phyloP scores from a whole-genome alignment of 169 alveolate genomes.

The Nephromyces sp. region DNA sequence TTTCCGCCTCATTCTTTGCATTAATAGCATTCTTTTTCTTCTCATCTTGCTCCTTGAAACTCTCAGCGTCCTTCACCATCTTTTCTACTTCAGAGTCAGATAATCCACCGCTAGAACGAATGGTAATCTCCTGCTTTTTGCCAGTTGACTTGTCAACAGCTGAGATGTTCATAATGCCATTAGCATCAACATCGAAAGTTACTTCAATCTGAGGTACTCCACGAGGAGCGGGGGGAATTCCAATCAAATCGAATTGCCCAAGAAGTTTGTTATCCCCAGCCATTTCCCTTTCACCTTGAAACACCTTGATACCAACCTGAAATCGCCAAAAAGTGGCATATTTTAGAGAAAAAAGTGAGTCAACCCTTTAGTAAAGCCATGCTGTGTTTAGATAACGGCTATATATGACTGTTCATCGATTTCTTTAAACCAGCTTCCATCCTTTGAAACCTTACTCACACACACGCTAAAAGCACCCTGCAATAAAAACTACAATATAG shows the following conservation, averaged over 20 bases:
- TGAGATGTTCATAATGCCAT: constrained; percentile 91
- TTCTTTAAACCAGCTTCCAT: background rate
- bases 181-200: constrained; percentile 94
- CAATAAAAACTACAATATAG: background rate
- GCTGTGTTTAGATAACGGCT: background rate
- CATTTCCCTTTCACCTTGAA: constrained; percentile 98
- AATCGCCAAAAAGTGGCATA: background rate
- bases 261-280: constrained; percentile 92
- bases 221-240: constrained; percentile 97
- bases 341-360: background rate
- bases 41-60: constrained; percentile 78
- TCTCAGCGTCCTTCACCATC: constrained; percentile 95
- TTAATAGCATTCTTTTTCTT: constrained; percentile 81
- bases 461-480: background rate
- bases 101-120: constrained; percentile 91
- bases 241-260: constrained; percentile 94
- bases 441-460: background rate
- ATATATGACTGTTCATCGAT: background rate
- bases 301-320: constrained; percentile 92
- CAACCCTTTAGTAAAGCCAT: background rate
- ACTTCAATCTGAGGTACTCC: constrained; percentile 73
- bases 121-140: constrained; percentile 85
- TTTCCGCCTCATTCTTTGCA: constrained; percentile 86
- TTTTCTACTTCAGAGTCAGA: constrained; percentile 81
- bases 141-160: constrained; percentile 96